phyloP scores from a whole-genome alignment of 108 stramenopile genomes.

The Skeletonema marinoi region DNA sequence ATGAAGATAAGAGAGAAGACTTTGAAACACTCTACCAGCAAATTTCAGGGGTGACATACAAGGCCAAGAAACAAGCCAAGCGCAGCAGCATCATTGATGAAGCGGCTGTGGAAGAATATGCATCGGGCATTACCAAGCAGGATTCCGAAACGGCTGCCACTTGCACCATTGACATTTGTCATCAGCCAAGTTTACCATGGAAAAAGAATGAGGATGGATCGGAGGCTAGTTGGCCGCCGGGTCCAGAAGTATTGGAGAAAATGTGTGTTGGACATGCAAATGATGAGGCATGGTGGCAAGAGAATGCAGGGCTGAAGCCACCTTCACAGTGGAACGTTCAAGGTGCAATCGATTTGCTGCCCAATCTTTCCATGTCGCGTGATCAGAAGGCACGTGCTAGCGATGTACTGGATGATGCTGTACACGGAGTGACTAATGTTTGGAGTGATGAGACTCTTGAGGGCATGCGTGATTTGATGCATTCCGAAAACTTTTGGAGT shows the following conservation, averaged over 20 bases:
- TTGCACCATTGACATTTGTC: slow-evolving; percentile 12
- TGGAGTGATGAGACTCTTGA: slow-evolving; percentile 20
- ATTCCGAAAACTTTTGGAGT: slow-evolving; percentile 24
- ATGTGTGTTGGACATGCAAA: slow-evolving; percentile 15
- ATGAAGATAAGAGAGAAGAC: slow-evolving; percentile 11
- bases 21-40: background rate
- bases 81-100: slow-evolving; percentile 3
- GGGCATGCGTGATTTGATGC: slow-evolving; percentile 17
- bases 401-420: slow-evolving; percentile 14
- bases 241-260: slow-evolving; percentile 6
- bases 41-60: background rate
- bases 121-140: slow-evolving; percentile 7
- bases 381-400: slow-evolving; percentile 12
- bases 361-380: background rate
- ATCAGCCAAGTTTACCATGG: slow-evolving; percentile 11
- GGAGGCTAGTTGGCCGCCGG: slow-evolving; percentile 19
- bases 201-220: slow-evolving; percentile 13
- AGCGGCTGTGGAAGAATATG: slow-evolving; percentile 10
- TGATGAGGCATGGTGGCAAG: slow-evolving; percentile 27
- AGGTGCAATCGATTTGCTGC: slow-evolving; percentile 28
- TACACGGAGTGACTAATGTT: slow-evolving; percentile 33
- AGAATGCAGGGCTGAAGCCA: slow-evolving; percentile 11
- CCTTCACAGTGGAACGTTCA: slow-evolving; percentile 22
- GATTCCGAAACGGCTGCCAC: slow-evolving; percentile 18
- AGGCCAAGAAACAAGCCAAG: background rate